phyloP scores from a whole-genome alignment of 1,284 basidiomycete genomes.

The Leccinum solheimii region DNA sequence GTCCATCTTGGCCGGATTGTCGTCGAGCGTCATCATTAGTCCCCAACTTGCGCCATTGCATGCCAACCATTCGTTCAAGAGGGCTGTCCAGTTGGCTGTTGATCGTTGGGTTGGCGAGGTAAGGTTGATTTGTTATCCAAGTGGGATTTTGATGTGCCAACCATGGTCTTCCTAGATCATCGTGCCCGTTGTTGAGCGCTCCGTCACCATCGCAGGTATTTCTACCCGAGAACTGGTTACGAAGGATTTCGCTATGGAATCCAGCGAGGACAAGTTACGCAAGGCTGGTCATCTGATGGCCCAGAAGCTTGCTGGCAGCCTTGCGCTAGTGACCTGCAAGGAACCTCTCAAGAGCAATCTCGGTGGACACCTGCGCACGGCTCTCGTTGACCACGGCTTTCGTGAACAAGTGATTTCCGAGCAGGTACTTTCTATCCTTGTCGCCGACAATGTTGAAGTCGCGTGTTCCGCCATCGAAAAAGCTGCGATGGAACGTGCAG shows the following conservation, averaged over 20 bases:
- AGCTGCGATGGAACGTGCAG: constrained; percentile 96
- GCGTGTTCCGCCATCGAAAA: constrained; percentile 97
- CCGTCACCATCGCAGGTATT: constrained; percentile 97
- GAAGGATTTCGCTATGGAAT: constrained; percentile 96
- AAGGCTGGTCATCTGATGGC: constrained; percentile 96
- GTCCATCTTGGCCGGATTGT: constrained; percentile 74
- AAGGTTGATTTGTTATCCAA: constrained; percentile 21
- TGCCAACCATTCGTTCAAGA: constrained; percentile 84
- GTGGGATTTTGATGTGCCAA: constrained; percentile 1
- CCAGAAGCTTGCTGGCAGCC: constrained; percentile 87
- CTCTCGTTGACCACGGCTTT: constrained; percentile 81
- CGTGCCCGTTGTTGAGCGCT: constrained; percentile 96
- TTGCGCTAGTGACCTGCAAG: constrained; percentile 73
- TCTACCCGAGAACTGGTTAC: constrained; percentile 96
- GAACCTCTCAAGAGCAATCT: constrained; percentile 95
- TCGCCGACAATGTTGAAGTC: constrained; percentile 91
- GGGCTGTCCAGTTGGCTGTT: constrained; percentile 88
- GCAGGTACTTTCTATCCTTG: constrained; percentile 75
- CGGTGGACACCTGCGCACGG: constrained; percentile 60
- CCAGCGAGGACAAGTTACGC: constrained; percentile 88
- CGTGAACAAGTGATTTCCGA: constrained; percentile 76
- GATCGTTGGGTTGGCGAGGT: constrained; percentile 95
- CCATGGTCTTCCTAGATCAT: constrained; percentile 65
- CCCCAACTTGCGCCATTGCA: constrained; percentile 72
- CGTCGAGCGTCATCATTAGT: constrained; percentile 79